Conservation (phyloP, 2,329 filamentous ascomycete species). For the Stromatinia cepivora region DNA sequence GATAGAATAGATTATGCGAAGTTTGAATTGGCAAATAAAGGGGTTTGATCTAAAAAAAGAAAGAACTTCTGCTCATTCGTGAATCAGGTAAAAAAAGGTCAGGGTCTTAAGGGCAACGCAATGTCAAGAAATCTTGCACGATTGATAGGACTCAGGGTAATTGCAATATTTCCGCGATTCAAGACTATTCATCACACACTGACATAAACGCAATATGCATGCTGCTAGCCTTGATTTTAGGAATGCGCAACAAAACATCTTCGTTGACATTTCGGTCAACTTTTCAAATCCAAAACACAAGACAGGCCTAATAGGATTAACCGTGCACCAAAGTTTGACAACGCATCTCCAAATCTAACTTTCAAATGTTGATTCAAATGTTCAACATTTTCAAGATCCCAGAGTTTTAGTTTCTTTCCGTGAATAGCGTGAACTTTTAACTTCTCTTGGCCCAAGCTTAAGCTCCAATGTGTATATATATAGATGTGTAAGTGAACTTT, state of each 20-base stretch:
- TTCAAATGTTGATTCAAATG: background rate
- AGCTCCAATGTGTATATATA: background rate
- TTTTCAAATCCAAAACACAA: background rate
- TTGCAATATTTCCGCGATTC: background rate
- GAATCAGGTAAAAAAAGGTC: background rate
- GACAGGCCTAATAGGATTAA: background rate
- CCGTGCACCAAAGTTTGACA: background rate
- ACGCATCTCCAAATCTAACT: background rate
- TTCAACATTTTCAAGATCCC: background rate
- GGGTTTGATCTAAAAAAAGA: background rate
- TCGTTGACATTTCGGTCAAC: background rate
- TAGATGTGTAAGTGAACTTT: background rate
- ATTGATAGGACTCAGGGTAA: background rate
- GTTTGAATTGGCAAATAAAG: background rate
- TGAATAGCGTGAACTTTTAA: background rate
- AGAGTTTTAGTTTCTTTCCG: background rate
- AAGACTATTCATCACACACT: background rate
- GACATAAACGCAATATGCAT: background rate
- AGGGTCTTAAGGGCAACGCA: no score
- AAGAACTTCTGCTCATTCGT: background rate
- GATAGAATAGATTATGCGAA: background rate
- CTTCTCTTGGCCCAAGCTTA: constrained; percentile 6
- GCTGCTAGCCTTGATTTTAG: background rate
- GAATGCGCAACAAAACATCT: background rate
- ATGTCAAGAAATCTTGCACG: background rate